These are phyloP conservation scores for Dictyostelium firmibasis DNA, from an alignment of 78 protist genomes.

Conservation along the genomic window DNA sequence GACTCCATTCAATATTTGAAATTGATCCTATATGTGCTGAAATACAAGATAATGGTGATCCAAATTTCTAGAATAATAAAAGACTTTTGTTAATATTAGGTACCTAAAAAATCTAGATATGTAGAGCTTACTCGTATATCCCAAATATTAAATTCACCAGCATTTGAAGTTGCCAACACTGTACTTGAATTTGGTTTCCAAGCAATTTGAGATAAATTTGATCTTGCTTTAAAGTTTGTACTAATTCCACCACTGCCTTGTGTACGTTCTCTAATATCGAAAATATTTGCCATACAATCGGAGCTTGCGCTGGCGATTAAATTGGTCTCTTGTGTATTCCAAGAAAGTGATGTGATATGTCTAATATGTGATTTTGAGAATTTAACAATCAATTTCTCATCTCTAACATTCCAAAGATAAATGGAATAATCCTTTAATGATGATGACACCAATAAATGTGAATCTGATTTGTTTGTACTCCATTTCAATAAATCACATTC, in stretches of 20 bases:
- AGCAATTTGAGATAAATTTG: constrained; percentile 31
- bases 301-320: constrained; percentile 43
- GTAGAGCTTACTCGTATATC: constrained; percentile 68
- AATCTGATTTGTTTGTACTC: background rate
- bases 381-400: background rate
- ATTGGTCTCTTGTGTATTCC: constrained; percentile 29
- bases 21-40: constrained; percentile 58
- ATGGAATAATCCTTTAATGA: background rate
- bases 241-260: background rate
- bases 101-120: no score
- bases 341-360: constrained; percentile 44
- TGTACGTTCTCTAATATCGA: constrained; percentile 40
- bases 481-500: background rate
- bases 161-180: constrained; percentile 60
- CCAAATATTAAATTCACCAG: constrained; percentile 43
- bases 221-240: background rate
- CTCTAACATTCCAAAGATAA: constrained; percentile 15
- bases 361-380: constrained; percentile 43
- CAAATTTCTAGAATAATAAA: constrained; percentile 52
- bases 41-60: constrained; percentile 42
- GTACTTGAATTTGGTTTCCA: constrained; percentile 40
- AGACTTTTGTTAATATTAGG: background rate
- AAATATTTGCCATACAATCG: constrained; percentile 41
- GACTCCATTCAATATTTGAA: constrained; percentile 40
- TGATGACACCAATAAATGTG: background rate